Conservation (phyloP, 1,284 basidiomycete genomes). For the Pascua guehoae region DNA sequence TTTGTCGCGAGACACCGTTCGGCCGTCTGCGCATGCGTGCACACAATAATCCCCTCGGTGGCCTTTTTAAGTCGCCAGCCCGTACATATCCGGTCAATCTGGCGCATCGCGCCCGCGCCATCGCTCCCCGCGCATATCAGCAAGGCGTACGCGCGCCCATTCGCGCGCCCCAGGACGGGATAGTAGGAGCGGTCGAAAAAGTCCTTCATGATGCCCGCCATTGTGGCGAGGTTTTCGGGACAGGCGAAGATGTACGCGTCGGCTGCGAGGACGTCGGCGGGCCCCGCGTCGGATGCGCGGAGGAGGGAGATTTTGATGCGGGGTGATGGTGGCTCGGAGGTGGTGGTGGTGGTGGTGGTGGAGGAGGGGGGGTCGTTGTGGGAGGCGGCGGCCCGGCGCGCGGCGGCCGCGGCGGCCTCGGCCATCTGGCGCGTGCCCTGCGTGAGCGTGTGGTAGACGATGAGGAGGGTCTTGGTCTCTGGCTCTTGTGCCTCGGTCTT, state of each 20-base stretch:
- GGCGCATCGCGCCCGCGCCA: conserved; percentile 11
- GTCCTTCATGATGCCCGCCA: conserved; percentile 18
- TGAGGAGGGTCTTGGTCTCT: conserved; percentile 22
- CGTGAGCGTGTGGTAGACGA: conserved; percentile 21
- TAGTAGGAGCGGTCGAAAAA: conserved; percentile 17
- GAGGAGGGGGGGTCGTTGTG: not conserved
- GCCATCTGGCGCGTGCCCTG: conserved; percentile 17
- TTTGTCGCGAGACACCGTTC: conserved; percentile 14
- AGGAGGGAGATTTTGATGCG: not conserved
- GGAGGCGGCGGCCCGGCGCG: conserved; percentile 1
- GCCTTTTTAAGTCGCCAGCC: conserved; percentile 17
- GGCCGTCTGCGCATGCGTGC: conserved; percentile 13
- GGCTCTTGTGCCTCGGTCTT: too few relatives aligned
- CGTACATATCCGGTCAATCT: conserved; percentile 14
- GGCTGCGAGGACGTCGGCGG: conserved; percentile 12
- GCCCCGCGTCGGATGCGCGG: conserved; percentile 6
- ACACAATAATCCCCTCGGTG: conserved; percentile 11
- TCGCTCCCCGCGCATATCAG: conserved; percentile 18
- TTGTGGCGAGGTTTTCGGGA: conserved; percentile 19
- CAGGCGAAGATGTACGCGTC: conserved; percentile 12
- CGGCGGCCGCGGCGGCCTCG: conserved; percentile 10
- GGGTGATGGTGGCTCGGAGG: not conserved
- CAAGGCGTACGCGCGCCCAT: conserved; percentile 17
- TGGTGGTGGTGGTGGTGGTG: not conserved
- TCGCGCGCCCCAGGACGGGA: conserved; percentile 8